Evolutionary conservation across 2,329 filamentous ascomycete species (phyloP).

Genomic region (Ceratocystis harringtonii): DNA sequence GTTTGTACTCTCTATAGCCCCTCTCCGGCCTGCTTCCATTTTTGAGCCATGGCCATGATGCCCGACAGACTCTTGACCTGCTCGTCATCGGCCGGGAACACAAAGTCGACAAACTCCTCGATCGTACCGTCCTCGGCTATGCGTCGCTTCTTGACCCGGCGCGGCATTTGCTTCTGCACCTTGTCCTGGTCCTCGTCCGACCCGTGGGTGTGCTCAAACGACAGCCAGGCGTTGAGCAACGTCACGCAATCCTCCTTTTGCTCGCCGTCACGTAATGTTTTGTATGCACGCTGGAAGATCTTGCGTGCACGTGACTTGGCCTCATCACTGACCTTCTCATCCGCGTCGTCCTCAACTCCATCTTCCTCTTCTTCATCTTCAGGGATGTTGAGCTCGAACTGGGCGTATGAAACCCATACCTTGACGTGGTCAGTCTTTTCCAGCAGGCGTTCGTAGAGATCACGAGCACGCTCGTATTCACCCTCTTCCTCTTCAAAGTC

Average conservation of each 20-base stretch:
- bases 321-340: conserved; percentile 60
- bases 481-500: conserved; percentile 95
- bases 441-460: conserved; percentile 77
- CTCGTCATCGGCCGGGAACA: conserved; percentile 91
- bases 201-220: conserved; percentile 81
- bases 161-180: conserved; percentile 86
- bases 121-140: conserved; percentile 83
- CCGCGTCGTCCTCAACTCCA: conserved; percentile 44
- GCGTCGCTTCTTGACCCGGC: conserved; percentile 80
- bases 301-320: conserved; percentile 70
- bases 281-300: conserved; percentile 74
- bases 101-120: conserved; percentile 93
- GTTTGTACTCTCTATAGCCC: conserved; percentile 18
- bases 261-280: conserved; percentile 74
- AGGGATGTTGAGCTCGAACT: conserved; percentile 90
- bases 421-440: conserved; percentile 97
- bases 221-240: conserved; percentile 79
- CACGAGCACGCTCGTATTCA: conserved; percentile 70
- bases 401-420: conserved; percentile 98
- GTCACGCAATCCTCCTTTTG: conserved; percentile 90
- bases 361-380: conserved; percentile 48
- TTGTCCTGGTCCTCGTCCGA: conserved; percentile 57
- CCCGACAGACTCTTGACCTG: conserved; percentile 70
- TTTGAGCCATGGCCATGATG: conserved; percentile 69
- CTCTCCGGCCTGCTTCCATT: conserved; percentile 60